Evolutionary conservation across 345 rosid species (phyloP).

Genomic region (Gossypium sturtianum): DNA sequence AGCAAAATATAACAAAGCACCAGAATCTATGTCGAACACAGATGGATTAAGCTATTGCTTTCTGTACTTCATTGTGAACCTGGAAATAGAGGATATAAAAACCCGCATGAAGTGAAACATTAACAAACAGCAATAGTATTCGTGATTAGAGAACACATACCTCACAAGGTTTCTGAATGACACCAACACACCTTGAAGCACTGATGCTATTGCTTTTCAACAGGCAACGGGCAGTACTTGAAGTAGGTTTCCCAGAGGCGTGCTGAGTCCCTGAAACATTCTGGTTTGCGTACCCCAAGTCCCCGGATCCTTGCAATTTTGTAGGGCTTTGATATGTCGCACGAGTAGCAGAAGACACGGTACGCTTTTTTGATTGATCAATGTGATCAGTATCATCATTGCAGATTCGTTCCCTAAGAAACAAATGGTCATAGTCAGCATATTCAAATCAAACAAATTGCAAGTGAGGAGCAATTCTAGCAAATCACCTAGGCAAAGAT

Average conservation of each 20-base stretch:
- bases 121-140: not conserved
- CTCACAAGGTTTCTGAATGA: conserved; percentile 27
- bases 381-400: conserved; percentile 34
- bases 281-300: conserved; percentile 28
- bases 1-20: not conserved
- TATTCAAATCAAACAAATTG: not conserved
- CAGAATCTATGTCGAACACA: not conserved
- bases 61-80: conserved; percentile 9
- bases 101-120: not conserved
- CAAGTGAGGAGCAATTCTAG: not conserved
- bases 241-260: conserved; percentile 28
- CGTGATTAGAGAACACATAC: conserved; percentile 3
- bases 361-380: conserved; percentile 26
- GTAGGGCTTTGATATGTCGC: conserved; percentile 41
- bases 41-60: conserved; percentile 4
- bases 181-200: conserved; percentile 54
- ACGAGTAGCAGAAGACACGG: conserved; percentile 32
- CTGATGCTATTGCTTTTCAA: conserved; percentile 63
- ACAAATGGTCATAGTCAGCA: not conserved
- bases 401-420: conserved; percentile 65
- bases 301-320: conserved; percentile 11
- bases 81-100: not conserved
- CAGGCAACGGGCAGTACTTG: conserved; percentile 40
- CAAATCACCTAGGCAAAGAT: conserved; percentile 75
- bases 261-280: conserved; percentile 33